Evolutionary conservation across 768 basidiomycete genomes (phyloP).

Genomic region (Leccinum sublutescens): DNA sequence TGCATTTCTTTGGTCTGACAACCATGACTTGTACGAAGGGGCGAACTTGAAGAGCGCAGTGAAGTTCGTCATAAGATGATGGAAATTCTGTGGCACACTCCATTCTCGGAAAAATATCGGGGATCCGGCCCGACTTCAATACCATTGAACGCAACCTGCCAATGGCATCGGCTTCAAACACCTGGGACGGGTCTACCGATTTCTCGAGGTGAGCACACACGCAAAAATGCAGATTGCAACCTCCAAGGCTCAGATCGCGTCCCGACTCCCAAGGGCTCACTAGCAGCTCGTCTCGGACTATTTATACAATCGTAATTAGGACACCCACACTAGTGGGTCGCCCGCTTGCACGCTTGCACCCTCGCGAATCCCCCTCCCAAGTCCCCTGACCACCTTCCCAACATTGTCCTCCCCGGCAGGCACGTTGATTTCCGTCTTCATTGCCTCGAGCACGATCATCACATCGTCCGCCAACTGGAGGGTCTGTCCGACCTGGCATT

Average conservation of each 20-base stretch:
- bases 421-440: constrained; percentile 63
- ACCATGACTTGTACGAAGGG: neutral
- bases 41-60: neutral
- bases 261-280: no score
- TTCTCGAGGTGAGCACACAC: no score
- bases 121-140: no score
- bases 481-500: constrained; percentile 40
- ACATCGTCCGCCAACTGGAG: constrained; percentile 43
- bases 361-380: constrained; percentile 42
- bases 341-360: constrained; percentile 48
- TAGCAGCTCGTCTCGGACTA: no score
- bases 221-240: no score
- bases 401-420: constrained; percentile 43
- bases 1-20: neutral
- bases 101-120: no score
- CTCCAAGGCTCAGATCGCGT: no score
- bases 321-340: constrained; percentile 38
- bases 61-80: no score
- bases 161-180: no score
- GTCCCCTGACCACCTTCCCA: constrained; percentile 40
- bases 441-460: constrained; percentile 56
- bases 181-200: no score
- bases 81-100: no score
- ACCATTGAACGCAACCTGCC: no score
- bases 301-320: neutral